Percentiles rank a stretch among this genome's conserved stretches.
phyloP scores from a whole-genome alignment of 768 basidiomycete genomes.

The Suillus placidus region DNA sequence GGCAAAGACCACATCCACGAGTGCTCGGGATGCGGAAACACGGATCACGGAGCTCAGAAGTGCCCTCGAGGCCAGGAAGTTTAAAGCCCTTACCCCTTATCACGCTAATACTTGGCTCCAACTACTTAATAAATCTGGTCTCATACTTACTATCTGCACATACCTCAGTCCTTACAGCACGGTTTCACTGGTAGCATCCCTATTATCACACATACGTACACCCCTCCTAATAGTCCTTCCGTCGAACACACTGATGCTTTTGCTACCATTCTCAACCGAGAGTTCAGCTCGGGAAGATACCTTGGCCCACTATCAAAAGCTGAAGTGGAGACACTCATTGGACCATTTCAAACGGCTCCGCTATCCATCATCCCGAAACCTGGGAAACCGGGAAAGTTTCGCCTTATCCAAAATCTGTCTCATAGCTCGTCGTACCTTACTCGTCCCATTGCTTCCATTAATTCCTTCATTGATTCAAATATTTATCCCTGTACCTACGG shows the following conservation, averaged over 20 bases:
- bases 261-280: not conserved
- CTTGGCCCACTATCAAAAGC: not conserved
- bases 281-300: not conserved
- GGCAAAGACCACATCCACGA: slow-evolving; percentile 28
- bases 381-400: slow-evolving; percentile 33
- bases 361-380: slow-evolving; percentile 39
- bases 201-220: fast-evolving
- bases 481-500: slow-evolving; percentile 36
- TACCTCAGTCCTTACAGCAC: not conserved
- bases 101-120: not conserved
- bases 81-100: slow-evolving; percentile 1
- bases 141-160: not conserved
- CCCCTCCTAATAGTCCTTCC: not conserved
- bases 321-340: slow-evolving; percentile 16
- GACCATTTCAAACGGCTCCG: slow-evolving; percentile 21
- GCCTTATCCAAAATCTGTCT: slow-evolving; percentile 39
- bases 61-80: slow-evolving; percentile 9
- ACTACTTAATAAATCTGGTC: not conserved
- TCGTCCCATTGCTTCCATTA: slow-evolving; percentile 32
- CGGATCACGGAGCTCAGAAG: slow-evolving; percentile 10
- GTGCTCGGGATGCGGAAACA: slow-evolving; percentile 44
- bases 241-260: not conserved
- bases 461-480: slow-evolving; percentile 34
- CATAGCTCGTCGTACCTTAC: slow-evolving; percentile 14
- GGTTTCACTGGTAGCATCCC: not conserved